Conservation (phyloP, 495 filamentous ascomycete genomes). For the Lasiosphaeriaceae sp. region DNA sequence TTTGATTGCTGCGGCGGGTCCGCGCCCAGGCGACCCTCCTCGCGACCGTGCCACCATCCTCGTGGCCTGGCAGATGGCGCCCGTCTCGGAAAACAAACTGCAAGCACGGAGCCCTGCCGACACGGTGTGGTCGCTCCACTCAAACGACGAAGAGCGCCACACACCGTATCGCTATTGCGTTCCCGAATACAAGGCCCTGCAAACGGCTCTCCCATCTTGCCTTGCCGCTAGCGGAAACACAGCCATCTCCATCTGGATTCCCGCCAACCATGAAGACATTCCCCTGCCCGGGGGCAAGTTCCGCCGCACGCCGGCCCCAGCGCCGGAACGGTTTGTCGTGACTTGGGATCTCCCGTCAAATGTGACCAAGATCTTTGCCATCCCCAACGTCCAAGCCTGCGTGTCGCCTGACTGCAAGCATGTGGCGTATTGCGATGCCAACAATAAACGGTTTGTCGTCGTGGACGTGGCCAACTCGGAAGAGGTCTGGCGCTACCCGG, state of each 20-base stretch:
- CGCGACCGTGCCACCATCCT: conserved; percentile 17
- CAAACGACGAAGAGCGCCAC: conserved; percentile 14
- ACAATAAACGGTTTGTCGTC: conserved; percentile 14
- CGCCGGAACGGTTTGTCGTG: conserved; percentile 22
- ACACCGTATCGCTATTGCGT: conserved; percentile 21
- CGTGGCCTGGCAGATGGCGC: conserved; percentile 27
- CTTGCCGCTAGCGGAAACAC: conserved; percentile 20
- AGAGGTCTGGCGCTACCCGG: conserved; percentile 28
- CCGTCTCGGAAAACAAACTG: conserved; percentile 17
- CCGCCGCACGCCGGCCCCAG: conserved; percentile 3
- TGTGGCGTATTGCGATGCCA: conserved; percentile 25
- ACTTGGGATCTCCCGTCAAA: conserved; percentile 24
- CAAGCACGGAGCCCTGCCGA: conserved; percentile 12
- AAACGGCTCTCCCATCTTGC: conserved; percentile 19
- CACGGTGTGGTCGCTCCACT: conserved; percentile 4
- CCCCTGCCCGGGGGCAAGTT: conserved; percentile 17
- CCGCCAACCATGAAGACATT: conserved; percentile 21
- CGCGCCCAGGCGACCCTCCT: conserved; percentile 22
- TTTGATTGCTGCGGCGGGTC: conserved; percentile 25
- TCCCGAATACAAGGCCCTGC: conserved; percentile 21
- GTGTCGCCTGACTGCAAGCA: conserved; percentile 25
- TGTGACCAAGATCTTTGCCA: conserved; percentile 22
- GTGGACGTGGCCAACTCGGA: conserved; percentile 17
- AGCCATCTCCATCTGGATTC: conserved; percentile 29
- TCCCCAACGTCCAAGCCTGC: conserved; percentile 26